Evolutionary conservation across 164 flowering plant genomes (phyloP).

Genomic region (Liquidambar formosana): DNA sequence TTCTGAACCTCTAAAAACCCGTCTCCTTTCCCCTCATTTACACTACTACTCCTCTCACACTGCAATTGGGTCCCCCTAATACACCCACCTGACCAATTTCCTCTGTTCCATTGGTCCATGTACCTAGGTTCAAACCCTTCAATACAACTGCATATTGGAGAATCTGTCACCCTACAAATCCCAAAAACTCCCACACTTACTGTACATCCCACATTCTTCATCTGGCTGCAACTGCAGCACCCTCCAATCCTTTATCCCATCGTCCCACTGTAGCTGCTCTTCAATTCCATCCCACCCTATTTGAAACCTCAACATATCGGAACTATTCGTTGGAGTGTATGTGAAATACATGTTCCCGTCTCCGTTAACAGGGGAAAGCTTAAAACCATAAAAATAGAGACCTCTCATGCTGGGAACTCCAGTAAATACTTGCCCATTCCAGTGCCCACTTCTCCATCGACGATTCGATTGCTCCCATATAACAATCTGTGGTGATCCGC

Average conservation of each 20-base stretch:
- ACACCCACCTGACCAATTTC: conserved; percentile 71
- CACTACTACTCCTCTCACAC: conserved; percentile 29
- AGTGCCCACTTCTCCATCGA: conserved; percentile 69
- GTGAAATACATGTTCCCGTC: conserved; percentile 35
- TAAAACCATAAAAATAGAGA: conserved; percentile 40
- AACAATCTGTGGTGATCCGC: conserved; percentile 54
- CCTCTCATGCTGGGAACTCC: conserved; percentile 45
- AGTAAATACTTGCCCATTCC: conserved; percentile 38
- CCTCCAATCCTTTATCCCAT: conserved; percentile 29
- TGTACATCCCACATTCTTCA: conserved; percentile 47
- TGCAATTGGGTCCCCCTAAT: conserved; percentile 31
- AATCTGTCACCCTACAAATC: conserved; percentile 24
- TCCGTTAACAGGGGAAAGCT: conserved; percentile 11
- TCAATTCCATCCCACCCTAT: conserved; percentile 42
- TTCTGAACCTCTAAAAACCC: conserved; percentile 15
- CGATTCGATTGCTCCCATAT: conserved; percentile 35
- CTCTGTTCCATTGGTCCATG: conserved; percentile 40
- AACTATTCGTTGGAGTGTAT: conserved; percentile 25
- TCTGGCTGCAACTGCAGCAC: conserved; percentile 30
- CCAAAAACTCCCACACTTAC: conserved; percentile 61
- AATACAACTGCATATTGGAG: conserved; percentile 44
- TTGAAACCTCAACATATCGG: conserved; percentile 33
- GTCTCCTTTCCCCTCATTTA: conserved; percentile 13
- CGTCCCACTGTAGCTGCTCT: conserved; percentile 49
- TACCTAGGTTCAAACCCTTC: conserved; percentile 47